These are phyloP conservation scores for Gynochthodes officinalis DNA, from an alignment of 257 asterid species.

Conservation along the genomic window DNA sequence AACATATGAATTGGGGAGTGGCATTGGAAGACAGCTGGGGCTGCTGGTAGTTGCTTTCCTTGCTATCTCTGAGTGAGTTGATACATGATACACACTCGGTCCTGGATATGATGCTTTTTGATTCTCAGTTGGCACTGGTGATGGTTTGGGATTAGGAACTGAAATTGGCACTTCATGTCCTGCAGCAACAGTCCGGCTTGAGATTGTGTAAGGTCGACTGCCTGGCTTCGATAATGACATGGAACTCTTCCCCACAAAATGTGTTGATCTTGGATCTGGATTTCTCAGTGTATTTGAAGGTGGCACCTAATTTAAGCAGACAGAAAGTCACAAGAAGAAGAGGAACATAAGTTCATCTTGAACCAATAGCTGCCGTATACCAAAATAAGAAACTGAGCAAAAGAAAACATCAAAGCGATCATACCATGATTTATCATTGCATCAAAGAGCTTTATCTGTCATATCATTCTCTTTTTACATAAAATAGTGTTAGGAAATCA, in stretches of 20 bases:
- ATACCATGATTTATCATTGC: too few species aligned
- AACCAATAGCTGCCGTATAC: not conserved
- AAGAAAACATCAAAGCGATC: not conserved
- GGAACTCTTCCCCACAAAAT: not conserved
- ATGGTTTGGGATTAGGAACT: not conserved
- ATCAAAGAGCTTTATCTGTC: too few species aligned
- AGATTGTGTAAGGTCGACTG: not conserved
- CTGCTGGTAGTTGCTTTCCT: slow-evolving; percentile 20
- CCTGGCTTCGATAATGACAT: not conserved
- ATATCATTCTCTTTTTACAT: too few species aligned
- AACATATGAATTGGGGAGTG: not conserved
- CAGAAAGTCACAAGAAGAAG: not conserved
- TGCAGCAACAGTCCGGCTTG: not conserved
- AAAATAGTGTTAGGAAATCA: not conserved
- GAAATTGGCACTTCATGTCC: not conserved
- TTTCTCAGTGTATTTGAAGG: slow-evolving; percentile 3
- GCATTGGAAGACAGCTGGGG: slow-evolving; percentile 1
- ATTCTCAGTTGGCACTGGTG: not conserved
- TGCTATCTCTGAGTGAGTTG: not conserved
- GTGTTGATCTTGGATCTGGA: not conserved
- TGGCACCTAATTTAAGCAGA: slow-evolving; percentile 20
- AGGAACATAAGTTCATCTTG: not conserved
- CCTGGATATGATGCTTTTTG: not conserved
- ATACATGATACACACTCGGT: not conserved
- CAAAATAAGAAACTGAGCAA: not conserved